phyloP scores from a whole-genome alignment of 352 stramenopile genomes.

The Ophiocytium majus region DNA sequence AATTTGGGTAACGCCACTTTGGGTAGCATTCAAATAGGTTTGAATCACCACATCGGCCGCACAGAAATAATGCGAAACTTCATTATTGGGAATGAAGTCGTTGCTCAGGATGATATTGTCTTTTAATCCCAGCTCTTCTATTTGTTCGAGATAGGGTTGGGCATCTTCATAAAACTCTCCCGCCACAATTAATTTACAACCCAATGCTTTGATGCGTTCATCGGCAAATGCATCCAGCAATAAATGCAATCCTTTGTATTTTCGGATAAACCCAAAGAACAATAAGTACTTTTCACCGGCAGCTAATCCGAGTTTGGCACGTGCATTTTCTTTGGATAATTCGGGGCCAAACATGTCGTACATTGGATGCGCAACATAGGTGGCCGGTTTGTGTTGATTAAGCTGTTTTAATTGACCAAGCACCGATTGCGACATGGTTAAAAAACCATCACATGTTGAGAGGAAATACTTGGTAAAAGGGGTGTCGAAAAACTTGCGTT shows the following conservation, averaged over 20 bases:
- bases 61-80: not conserved
- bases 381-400: too few relatives aligned
- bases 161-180: constrained; percentile 14
- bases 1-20: not conserved
- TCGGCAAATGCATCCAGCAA: not conserved
- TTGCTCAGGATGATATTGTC: not conserved
- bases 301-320: not conserved
- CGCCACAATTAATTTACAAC: not conserved
- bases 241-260: constrained; percentile 5
- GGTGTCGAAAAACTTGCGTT: not conserved
- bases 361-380: not conserved
- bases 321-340: not conserved
- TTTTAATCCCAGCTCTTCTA: not conserved
- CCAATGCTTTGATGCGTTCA: not conserved
- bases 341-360: not conserved
- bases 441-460: not conserved
- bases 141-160: not conserved
- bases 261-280: constrained; percentile 11
- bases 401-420: not conserved
- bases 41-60: not conserved
- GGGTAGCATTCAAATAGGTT: constrained; percentile 2
- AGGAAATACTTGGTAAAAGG: constrained; percentile 7
- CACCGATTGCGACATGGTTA: not conserved
- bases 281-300: not conserved
- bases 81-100: not conserved